phyloP scores from a whole-genome alignment of 805 yeast genomes.

The Candida verbasci region DNA sequence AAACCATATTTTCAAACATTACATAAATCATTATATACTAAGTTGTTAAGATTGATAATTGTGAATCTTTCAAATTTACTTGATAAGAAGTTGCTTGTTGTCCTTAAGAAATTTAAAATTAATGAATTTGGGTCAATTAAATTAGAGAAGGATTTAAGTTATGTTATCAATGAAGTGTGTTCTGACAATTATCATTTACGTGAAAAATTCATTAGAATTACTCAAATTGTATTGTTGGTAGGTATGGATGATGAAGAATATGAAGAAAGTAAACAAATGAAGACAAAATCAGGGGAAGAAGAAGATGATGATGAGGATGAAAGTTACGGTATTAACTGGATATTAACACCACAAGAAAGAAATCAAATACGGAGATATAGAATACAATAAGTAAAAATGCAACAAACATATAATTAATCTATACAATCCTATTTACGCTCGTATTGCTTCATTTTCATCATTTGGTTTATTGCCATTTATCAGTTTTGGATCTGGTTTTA shows the following conservation, averaged over 20 bases:
- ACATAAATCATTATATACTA: slow-evolving; percentile 45
- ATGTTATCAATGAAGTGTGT: slow-evolving; percentile 69
- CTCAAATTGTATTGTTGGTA: slow-evolving; percentile 77
- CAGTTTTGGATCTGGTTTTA: slow-evolving; percentile 31
- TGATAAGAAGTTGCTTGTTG: slow-evolving; percentile 64
- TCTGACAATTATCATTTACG: slow-evolving; percentile 68
- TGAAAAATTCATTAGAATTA: slow-evolving; percentile 72
- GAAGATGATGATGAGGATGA: slow-evolving; percentile 22
- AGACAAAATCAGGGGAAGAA: slow-evolving; percentile 22
- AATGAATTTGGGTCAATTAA: slow-evolving; percentile 82
- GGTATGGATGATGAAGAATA: slow-evolving; percentile 72
- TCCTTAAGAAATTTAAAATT: slow-evolving; percentile 53
- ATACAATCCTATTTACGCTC: too few species aligned
- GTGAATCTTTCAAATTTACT: slow-evolving; percentile 50
- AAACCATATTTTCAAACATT: slow-evolving; percentile 61
- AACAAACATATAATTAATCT: not conserved
- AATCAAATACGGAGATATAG: slow-evolving; percentile 56
- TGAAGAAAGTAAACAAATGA: slow-evolving; percentile 27
- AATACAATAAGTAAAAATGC: too few species aligned
- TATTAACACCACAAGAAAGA: slow-evolving; percentile 72
- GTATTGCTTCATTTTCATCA: too few species aligned
- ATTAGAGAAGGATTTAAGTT: slow-evolving; percentile 75
- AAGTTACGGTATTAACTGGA: slow-evolving; percentile 53
- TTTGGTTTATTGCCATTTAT: too few species aligned
- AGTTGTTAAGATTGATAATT: slow-evolving; percentile 48